Evolutionary conservation across 306 rosid genomes (phyloP).

Genomic region (Senna siamea): DNA sequence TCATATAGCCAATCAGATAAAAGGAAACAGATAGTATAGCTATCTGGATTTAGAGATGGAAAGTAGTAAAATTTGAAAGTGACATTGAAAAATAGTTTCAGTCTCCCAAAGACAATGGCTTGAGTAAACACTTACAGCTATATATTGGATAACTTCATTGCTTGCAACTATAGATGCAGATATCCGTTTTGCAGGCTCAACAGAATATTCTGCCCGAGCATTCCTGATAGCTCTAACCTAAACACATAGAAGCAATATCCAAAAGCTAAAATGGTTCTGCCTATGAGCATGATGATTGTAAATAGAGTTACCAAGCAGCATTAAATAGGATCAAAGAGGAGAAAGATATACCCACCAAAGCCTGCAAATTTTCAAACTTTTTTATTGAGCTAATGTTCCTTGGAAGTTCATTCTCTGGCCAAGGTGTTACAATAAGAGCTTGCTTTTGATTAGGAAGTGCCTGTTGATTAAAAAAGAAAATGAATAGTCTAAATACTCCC

Average conservation of each 20-base stretch:
- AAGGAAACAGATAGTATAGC: neutral
- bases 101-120: conserved; percentile 10
- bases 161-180: conserved; percentile 88
- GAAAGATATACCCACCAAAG: conserved; percentile 64
- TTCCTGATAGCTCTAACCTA: conserved; percentile 88
- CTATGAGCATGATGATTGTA: neutral
- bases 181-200: conserved; percentile 91
- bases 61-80: neutral
- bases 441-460: conserved; percentile 83
- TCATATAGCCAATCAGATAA: conserved; percentile 2
- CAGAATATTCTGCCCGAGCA: conserved; percentile 96
- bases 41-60: conserved; percentile 10
- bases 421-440: conserved; percentile 80
- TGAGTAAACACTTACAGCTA: conserved; percentile 63
- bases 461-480: conserved; percentile 47
- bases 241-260: conserved; percentile 16
- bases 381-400: conserved; percentile 63
- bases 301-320: conserved; percentile 23
- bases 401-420: conserved; percentile 88
- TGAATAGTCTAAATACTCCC: neutral
- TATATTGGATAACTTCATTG: conserved; percentile 74
- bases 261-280: neutral
- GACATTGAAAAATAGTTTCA: conserved; percentile 10
- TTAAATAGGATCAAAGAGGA: conserved; percentile 27
- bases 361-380: conserved; percentile 86